phyloP scores from a whole-genome alignment of 495 filamentous ascomycete species.

The Chaetomium tenue region DNA sequence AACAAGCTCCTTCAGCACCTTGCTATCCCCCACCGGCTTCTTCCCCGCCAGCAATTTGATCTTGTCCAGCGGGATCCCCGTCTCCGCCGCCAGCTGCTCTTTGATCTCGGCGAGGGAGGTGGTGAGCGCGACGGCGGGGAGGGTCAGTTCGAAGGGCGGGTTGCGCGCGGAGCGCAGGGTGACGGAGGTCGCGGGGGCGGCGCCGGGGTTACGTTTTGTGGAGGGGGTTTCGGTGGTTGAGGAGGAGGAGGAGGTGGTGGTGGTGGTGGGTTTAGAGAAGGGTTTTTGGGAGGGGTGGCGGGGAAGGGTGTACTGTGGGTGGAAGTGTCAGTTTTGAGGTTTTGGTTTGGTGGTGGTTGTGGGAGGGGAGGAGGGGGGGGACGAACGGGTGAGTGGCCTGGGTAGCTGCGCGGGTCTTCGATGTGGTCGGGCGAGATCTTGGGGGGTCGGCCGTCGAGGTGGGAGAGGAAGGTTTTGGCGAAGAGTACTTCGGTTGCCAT shows the following conservation, averaged over 20 bases:
- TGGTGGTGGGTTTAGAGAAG: constrained; percentile 19
- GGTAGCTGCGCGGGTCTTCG: constrained; percentile 73
- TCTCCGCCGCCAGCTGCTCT: constrained; percentile 52
- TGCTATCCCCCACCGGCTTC: constrained; percentile 74
- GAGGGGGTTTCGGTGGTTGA: neutral
- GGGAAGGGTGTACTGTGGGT: constrained; percentile 45
- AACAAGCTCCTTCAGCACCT: constrained; percentile 58
- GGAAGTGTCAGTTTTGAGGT: neutral
- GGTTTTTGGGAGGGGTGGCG: constrained; percentile 40
- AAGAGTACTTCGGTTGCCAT: constrained; percentile 69
- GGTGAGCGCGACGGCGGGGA: constrained; percentile 57
- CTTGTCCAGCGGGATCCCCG: constrained; percentile 59
- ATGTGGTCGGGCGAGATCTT: constrained; percentile 83
- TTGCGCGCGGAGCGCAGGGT: constrained; percentile 73
- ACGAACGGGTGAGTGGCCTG: constrained; percentile 68
- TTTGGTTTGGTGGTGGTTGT: too few species aligned
- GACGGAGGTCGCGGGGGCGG: constrained; percentile 49
- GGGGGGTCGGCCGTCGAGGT: constrained; percentile 69
- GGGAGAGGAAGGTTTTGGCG: constrained; percentile 75
- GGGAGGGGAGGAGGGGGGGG: neutral
- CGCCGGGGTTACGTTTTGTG: constrained; percentile 30
- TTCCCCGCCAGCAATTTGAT: constrained; percentile 79
- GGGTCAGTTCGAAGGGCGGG: constrained; percentile 58
- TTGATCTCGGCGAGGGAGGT: constrained; percentile 71
- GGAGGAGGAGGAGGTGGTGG: neutral